A percentile compares a stretch with the other conserved stretches of the same genome.
Evolutionary conservation across 2,329 filamentous ascomycete species (phyloP).

Genomic region (Penicillium sp.): DNA sequence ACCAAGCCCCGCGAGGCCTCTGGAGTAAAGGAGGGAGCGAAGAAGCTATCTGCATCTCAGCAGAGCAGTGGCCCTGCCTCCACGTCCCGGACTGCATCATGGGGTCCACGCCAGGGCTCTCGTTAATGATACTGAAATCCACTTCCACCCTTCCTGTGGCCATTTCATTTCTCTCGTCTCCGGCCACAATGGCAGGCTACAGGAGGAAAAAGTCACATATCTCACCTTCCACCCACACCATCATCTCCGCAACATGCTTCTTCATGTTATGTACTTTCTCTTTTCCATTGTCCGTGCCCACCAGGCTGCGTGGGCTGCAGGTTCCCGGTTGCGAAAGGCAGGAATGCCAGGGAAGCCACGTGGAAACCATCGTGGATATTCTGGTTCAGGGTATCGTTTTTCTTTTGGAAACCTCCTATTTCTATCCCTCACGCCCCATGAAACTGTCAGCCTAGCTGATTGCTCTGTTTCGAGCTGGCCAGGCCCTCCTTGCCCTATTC

Average conservation of each 20-base stretch:
- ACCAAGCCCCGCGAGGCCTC: constrained; percentile 30
- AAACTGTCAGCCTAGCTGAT: not conserved
- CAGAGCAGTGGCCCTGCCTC: constrained; percentile 21
- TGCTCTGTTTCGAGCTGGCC: not conserved
- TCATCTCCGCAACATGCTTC: not conserved
- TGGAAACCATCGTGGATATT: not conserved
- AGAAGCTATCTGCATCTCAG: constrained; percentile 26
- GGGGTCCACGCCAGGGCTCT: constrained; percentile 26
- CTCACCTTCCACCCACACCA: not conserved
- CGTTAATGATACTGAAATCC: constrained; percentile 14
- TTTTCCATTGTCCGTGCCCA: not conserved
- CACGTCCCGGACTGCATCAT: constrained; percentile 26
- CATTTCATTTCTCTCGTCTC: not conserved
- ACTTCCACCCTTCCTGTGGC: not conserved
- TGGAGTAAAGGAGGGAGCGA: constrained; percentile 18
- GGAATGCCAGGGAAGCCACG: not conserved
- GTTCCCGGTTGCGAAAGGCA: not conserved
- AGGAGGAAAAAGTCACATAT: not conserved
- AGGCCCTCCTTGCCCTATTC: not conserved
- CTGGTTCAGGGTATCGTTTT: not conserved
- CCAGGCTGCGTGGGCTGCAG: constrained; percentile 1
- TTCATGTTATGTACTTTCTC: constrained; percentile 16
- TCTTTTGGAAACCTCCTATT: too few relatives aligned
- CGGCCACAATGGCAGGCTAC: not conserved
- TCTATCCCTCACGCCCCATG: not conserved